phyloP scores from a whole-genome alignment of 306 rosid genomes.

The Fagus sylvatica region DNA sequence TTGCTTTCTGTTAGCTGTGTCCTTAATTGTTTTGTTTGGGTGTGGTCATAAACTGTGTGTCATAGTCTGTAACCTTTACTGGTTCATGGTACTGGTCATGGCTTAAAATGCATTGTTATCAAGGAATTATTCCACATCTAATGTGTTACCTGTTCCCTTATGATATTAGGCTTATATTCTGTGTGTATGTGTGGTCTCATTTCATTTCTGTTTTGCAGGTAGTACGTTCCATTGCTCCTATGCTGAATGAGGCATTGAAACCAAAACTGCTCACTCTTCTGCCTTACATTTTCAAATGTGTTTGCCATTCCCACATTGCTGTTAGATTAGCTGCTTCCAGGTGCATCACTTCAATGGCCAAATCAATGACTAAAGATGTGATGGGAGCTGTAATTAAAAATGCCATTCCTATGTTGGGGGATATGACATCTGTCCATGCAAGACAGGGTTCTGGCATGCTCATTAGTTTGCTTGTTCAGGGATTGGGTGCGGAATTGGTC shows the following conservation, averaged over 20 bases:
- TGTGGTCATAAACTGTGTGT: background rate
- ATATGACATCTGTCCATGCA: constrained; percentile 74
- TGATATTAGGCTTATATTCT: background rate
- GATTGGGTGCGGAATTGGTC: constrained; percentile 80
- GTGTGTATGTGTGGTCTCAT: background rate
- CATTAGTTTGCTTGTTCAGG: constrained; percentile 94
- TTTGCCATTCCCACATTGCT: constrained; percentile 81
- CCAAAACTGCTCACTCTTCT: constrained; percentile 85
- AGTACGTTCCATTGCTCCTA: constrained; percentile 79
- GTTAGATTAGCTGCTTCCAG: constrained; percentile 96
- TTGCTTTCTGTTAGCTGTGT: background rate
- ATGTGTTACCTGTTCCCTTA: background rate
- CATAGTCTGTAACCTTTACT: background rate
- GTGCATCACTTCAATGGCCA: constrained; percentile 96
- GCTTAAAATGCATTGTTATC: background rate
- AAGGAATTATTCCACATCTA: background rate
- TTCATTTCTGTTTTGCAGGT: constrained; percentile 48
- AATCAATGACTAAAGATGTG: constrained; percentile 72
- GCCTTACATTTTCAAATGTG: constrained; percentile 79
- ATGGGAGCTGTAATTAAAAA: constrained; percentile 86
- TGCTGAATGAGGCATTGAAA: constrained; percentile 70
- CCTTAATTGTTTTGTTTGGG: too few species aligned
- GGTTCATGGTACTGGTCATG: background rate
- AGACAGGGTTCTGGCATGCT: constrained; percentile 99
- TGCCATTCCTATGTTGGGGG: constrained; percentile 88